Base-by-base conservation (phyloP, 2,329 filamentous ascomycete genomes). In the Chaetomium strumarium region DNA sequence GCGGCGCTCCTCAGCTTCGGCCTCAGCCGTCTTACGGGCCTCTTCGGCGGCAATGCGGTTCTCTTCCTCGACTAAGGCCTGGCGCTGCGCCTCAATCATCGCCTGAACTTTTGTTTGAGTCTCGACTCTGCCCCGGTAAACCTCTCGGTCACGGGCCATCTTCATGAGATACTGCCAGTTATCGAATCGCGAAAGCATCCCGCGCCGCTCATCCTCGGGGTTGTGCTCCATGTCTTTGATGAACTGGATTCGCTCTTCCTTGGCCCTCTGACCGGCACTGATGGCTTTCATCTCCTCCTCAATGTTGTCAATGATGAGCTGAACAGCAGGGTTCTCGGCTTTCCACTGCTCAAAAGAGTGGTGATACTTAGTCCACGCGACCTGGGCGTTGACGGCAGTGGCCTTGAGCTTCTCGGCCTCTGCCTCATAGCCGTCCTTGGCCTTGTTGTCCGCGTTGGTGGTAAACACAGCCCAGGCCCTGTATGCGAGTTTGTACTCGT, bases 51-150 rank as follows among this genome's bases (percentile, higher is more conserved):
- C 48, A 12, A 50, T 4, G 2, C 40, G 40, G 3, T 38, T 51
- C 19, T 47, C 29, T 34, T 52, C 46, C 3, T 42, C 42, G n/a
- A 37, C 5, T 7, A 12, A 6, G 5, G 36, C 46, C 29, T 16
- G 40, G 11, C 19, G 40, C 12, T 24, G 13, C 3, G 19, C 34
- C 36, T 49, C 30, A 8, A 52, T 46, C 13, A 51, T 48, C 5
- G 20, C 34, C 46, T 55, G 16, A 5, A 29, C 46, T 9, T n/a
- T 39, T 9, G 12, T 36, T 37, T 19, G 30, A 5, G 43, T 36
- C 29, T 52, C 50, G 3, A 53, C 46, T 9, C 53, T 16, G 29
- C 19, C 6, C 8, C 53, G 42, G 50, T 50, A 56, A 12, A 56
- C 24, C 29, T 53, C 53, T 8, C 50, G 42, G 8, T 44, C 33